Base-by-base conservation (phyloP, 1,139 yeast genomes). In the Entelexis sorbosivorans region DNA sequence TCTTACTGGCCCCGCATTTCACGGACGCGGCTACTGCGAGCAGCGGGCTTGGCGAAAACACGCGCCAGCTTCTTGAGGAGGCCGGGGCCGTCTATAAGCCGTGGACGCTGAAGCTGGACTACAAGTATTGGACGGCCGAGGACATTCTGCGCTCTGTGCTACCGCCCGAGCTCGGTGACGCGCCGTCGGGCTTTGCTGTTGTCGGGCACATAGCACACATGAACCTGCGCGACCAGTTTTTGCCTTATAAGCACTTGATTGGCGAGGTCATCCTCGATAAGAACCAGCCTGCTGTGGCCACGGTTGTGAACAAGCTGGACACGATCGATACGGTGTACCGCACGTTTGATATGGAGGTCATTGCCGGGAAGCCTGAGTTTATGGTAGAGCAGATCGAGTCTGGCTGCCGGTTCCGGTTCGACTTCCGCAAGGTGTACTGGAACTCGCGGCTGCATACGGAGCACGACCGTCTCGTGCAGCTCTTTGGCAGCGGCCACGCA, bases 141-240 rank as follows among this genome's bases (percentile, higher is more conserved):
- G 96, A 91, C 59, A 82, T 91, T 17, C 71, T 91, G 45, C 70
- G 74, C 45, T 78, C 95, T 0, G 77, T 87, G 2, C 66, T 91
- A 48, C 98, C 99, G 0, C 83, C 78, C 52, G 71, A 79, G 19
- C 68, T 81, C 22, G 68, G 76, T 43, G 95, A 87, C 52, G 73
- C 84, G 6, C 99, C 98, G 0, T 74, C 91, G 1, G 95, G 97
- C 0, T 93, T 85, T 66, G 86, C 98, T 1, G 80, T 82, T 48
- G 95, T 95, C 0, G 99, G 99, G 0, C 98, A 93, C 68, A 78
- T 93, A 51, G 98, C 98, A 0, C 99, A 93, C 66, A 68, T 93
- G 61, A 93, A 93, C 61, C 69, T 93, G 47, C 73, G 91, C 44
- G 85, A 82, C 42, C 94, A 86, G 62, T 91, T 82, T 67, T 80